A percentile compares a stretch with the other conserved stretches of the same genome.
These are phyloP conservation scores for Dendrocalamus sinicus DNA, from an alignment of 176 grass and related monocot species.

Conservation along the genomic window DNA sequence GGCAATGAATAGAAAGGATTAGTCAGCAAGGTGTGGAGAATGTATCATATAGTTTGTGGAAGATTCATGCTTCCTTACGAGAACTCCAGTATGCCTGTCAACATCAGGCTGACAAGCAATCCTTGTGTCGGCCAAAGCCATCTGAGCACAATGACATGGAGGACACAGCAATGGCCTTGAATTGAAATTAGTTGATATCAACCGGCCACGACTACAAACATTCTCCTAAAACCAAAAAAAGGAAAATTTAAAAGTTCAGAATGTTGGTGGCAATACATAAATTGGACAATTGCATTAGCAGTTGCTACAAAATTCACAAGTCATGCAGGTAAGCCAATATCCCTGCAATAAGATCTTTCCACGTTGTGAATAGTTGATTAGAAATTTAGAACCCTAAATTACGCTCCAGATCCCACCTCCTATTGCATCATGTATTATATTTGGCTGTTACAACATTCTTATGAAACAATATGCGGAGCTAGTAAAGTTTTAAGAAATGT, in stretches of 20 bases:
- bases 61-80: constrained; percentile 58
- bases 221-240: constrained; percentile 55
- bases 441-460: not conserved
- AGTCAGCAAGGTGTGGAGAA: constrained; percentile 25
- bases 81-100: constrained; percentile 60
- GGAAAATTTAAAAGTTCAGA: not conserved
- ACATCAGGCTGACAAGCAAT: constrained; percentile 50
- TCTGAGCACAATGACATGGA: constrained; percentile 57
- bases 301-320: not conserved
- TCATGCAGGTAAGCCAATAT: not conserved
- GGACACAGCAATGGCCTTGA: constrained; percentile 38
- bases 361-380: not conserved
- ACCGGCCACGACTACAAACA: not conserved
- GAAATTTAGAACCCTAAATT: not conserved
- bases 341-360: not conserved
- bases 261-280: not conserved
- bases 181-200: constrained; percentile 40
- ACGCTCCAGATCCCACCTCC: not conserved
- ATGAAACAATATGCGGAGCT: not conserved
- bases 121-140: constrained; percentile 58
- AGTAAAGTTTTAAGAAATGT: not conserved
- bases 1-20: constrained; percentile 36
- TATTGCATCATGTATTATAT: not conserved
- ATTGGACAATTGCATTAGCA: not conserved
- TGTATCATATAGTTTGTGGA: not conserved